phyloP scores from a whole-genome alignment of 208 protist genomes.

The Crithidia sp. region DNA sequence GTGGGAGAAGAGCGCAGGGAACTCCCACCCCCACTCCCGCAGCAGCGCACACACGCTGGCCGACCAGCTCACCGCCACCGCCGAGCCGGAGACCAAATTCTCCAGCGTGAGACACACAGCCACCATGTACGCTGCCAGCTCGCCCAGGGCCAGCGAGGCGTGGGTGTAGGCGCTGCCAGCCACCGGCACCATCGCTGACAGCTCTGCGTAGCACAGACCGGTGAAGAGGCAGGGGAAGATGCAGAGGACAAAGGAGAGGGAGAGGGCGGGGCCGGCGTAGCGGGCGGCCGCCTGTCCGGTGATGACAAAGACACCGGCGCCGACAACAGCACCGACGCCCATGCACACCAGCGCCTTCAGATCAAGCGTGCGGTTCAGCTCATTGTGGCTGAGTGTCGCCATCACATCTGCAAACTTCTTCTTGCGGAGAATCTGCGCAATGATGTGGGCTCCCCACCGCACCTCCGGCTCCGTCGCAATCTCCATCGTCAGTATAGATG shows the following conservation, averaged over 20 bases:
- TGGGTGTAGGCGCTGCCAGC: constrained; percentile 25
- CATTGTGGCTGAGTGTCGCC: constrained; percentile 12
- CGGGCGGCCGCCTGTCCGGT: constrained; percentile 22
- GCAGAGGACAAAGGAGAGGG: constrained; percentile 23
- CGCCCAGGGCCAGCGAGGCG: constrained; percentile 10
- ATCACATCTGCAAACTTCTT: constrained; percentile 19
- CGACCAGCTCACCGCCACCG: constrained; percentile 28
- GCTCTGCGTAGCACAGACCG: constrained; percentile 25
- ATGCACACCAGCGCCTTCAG: constrained; percentile 25
- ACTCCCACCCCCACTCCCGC: constrained; percentile 23
- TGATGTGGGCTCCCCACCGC: constrained; percentile 11
- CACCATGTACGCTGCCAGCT: constrained; percentile 29
- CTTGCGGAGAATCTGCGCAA: constrained; percentile 19
- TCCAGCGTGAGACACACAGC: constrained; percentile 24
- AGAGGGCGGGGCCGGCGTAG: constrained; percentile 18
- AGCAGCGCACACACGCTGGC: constrained; percentile 25
- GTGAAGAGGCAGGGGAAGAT: constrained; percentile 29
- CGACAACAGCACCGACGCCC: constrained; percentile 20
- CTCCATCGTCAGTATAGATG: not conserved
- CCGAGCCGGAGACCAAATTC: constrained; percentile 22
- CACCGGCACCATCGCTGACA: constrained; percentile 21
- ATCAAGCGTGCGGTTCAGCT: constrained; percentile 21
- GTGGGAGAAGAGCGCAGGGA: constrained; percentile 9
- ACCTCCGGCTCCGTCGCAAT: constrained; percentile 13
- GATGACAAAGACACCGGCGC: constrained; percentile 23